Percentiles rank a stretch among this genome's conserved stretches.
Conservation (phyloP, 108 stramenopile species). For the Skeletonema grethae region DNA sequence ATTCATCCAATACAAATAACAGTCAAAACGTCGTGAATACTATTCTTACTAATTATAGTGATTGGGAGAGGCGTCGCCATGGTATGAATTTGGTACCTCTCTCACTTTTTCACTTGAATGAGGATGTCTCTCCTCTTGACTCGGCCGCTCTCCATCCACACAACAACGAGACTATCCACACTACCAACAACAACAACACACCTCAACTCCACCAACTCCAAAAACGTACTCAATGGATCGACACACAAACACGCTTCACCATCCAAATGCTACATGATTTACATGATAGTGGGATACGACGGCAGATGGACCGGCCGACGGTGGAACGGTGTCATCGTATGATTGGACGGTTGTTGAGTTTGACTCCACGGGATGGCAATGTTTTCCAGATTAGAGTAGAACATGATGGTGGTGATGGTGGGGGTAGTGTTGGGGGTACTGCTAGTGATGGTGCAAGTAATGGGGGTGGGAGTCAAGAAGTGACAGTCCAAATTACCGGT, state of each 20-base stretch:
- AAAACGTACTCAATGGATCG: slow-evolving; percentile 17
- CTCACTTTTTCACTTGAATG: not conserved
- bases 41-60: not conserved
- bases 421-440: too few species aligned
- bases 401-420: not conserved
- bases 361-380: slow-evolving; percentile 18
- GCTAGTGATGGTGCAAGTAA: too few species aligned
- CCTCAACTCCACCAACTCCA: not conserved
- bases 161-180: too few species aligned
- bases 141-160: too few species aligned
- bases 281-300: slow-evolving; percentile 24
- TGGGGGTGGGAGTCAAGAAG: not conserved
- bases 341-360: slow-evolving; percentile 25
- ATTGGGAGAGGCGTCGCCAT: slow-evolving; percentile 30
- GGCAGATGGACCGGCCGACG: slow-evolving; percentile 24
- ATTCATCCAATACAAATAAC: not conserved
- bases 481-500: slow-evolving; percentile 15
- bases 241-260: slow-evolving; percentile 34
- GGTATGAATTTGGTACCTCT: slow-evolving; percentile 44
- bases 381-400: too few species aligned
- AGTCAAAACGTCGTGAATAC: not conserved
- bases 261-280: slow-evolving; percentile 39
- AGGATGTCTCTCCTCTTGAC: not conserved
- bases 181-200: not conserved
- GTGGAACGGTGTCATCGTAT: slow-evolving; percentile 40